Percentiles rank a stretch among this genome's conserved stretches.
These are phyloP conservation scores for Salix brachista DNA, from an alignment of 345 rosid species.

Conservation along the genomic window DNA sequence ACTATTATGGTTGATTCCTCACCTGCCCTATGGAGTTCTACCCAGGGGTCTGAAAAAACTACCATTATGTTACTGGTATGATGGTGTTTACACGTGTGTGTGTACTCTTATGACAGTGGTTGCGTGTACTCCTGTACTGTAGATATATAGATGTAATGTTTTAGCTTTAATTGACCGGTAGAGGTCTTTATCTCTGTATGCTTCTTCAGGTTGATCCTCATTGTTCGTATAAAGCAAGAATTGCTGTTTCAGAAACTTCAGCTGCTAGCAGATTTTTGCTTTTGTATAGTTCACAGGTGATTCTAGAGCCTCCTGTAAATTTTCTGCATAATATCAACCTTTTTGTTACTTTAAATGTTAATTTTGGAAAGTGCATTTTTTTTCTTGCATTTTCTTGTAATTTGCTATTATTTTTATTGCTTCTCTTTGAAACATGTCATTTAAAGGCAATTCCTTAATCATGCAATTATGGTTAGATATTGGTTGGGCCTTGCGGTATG, in stretches of 20 bases:
- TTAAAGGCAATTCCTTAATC: neutral
- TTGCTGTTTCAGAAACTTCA: constrained; percentile 61
- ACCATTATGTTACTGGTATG: constrained; percentile 72
- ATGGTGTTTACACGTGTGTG: constrained; percentile 10
- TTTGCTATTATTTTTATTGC: constrained; percentile 2
- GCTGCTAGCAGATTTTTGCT: constrained; percentile 79
- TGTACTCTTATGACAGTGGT: too few relatives aligned
- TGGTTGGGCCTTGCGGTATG: neutral
- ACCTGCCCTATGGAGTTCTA: constrained; percentile 73
- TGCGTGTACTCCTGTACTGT: too few relatives aligned
- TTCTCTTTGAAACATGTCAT: neutral
- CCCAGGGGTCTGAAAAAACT: constrained; percentile 64
- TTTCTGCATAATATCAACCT: neutral
- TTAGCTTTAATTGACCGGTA: too few relatives aligned
- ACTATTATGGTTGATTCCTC: constrained; percentile 73
- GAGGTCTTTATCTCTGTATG: constrained; percentile 9
- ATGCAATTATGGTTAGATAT: neutral
- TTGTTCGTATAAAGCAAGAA: constrained; percentile 69
- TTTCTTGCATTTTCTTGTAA: neutral
- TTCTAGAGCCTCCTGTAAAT: neutral
- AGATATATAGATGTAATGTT: too few relatives aligned
- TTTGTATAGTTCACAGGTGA: constrained; percentile 70
- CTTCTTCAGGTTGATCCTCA: constrained; percentile 91
- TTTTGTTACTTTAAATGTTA: neutral
- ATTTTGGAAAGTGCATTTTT: neutral